A percentile compares a stretch with the other conserved stretches of the same genome.
Evolutionary conservation across 2,329 filamentous ascomycete species (phyloP).

Genomic region (Calonectria fujianensis): DNA sequence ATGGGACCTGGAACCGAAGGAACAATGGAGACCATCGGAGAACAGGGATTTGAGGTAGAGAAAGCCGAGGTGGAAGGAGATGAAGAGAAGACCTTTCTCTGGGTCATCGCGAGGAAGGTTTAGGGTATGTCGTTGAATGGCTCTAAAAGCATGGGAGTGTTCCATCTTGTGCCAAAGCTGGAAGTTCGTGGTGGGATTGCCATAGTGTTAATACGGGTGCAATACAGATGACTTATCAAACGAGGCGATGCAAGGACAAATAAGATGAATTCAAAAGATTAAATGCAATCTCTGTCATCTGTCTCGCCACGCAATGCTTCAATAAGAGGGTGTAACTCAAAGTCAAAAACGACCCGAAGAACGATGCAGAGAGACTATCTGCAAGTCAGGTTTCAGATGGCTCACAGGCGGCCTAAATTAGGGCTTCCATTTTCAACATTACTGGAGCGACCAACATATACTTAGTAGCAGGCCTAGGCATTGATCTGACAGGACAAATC

Average conservation of each 20-base stretch:
- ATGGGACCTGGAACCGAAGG: slow-evolving; percentile 6
- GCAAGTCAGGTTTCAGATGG: accelerated
- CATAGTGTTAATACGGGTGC: no score
- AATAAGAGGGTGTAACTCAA: background rate
- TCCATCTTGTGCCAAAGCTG: background rate
- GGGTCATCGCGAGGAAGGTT: slow-evolving; percentile 24
- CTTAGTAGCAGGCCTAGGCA: background rate
- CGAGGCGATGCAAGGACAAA: no score
- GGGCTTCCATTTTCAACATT: background rate
- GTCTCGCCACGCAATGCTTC: background rate
- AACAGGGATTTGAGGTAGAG: background rate
- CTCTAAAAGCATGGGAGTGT: background rate
- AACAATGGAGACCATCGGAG: background rate
- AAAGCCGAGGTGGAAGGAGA: slow-evolving; percentile 11
- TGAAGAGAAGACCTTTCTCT: slow-evolving; percentile 2
- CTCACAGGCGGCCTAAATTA: background rate
- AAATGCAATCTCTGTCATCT: no score
- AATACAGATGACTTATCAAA: no score
- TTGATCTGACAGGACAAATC: background rate
- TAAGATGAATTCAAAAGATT: no score
- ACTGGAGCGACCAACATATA: background rate
- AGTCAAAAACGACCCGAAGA: background rate
- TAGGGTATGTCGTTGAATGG: background rate
- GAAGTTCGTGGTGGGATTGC: background rate
- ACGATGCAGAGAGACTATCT: accelerated